A percentile compares a stretch with the other conserved stretches of the same genome.
These are phyloP conservation scores for Polytrichum commune DNA, from an alignment of 225 moss, liverwort and hornwort genomes.

Conservation along the genomic window DNA sequence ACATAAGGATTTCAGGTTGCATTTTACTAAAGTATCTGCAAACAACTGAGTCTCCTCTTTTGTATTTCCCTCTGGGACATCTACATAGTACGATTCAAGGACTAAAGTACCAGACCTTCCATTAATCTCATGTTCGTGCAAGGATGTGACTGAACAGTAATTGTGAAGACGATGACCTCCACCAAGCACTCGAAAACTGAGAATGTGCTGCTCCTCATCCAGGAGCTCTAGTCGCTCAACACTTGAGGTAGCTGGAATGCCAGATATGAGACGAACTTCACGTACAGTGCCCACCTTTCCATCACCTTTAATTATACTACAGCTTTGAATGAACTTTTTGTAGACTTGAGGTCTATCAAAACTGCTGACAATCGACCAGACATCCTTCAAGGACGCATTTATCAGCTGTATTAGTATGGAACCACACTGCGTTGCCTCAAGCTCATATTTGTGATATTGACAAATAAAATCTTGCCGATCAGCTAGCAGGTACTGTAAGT, in stretches of 20 bases:
- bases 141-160: slow-evolving; percentile 49
- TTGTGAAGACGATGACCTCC: slow-evolving; percentile 53
- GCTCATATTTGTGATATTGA: slow-evolving; percentile 34
- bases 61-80: slow-evolving; percentile 56
- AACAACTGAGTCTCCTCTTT: slow-evolving; percentile 59
- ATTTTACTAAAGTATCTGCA: slow-evolving; percentile 50
- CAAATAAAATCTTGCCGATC: slow-evolving; percentile 32
- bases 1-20: slow-evolving; percentile 51
- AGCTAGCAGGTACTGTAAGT: slow-evolving; percentile 25
- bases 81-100: slow-evolving; percentile 57
- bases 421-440: slow-evolving; percentile 40
- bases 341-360: slow-evolving; percentile 54
- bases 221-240: slow-evolving; percentile 48
- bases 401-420: slow-evolving; percentile 41
- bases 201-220: slow-evolving; percentile 44
- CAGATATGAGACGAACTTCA: slow-evolving; percentile 44
- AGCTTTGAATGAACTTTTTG: slow-evolving; percentile 50
- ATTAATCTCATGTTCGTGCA: slow-evolving; percentile 47
- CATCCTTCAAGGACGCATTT: slow-evolving; percentile 39
- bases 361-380: slow-evolving; percentile 50
- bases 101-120: slow-evolving; percentile 47
- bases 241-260: slow-evolving; percentile 50
- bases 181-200: slow-evolving; percentile 53
- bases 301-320: slow-evolving; percentile 37
- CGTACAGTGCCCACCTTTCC: slow-evolving; percentile 46